Conservation (phyloP, 176 grass and related monocot genomes). For the Ananas comosus region DNA sequence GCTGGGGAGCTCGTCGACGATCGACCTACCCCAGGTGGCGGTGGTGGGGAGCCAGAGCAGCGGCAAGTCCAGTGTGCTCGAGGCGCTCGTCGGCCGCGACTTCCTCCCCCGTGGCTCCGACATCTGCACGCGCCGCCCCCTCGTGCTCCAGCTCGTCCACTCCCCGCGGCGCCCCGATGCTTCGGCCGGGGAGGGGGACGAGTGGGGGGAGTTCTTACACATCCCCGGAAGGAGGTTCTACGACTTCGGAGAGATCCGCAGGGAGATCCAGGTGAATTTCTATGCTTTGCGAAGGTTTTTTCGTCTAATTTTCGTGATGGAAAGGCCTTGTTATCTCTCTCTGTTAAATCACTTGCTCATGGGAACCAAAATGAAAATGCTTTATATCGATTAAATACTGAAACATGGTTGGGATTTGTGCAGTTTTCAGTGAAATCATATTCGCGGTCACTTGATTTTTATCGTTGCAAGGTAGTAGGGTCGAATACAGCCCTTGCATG, state of each 20-base stretch:
- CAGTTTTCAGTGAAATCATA: too few species aligned
- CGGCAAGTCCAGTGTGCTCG: conserved; percentile 94
- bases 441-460: too few species aligned
- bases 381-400: too few species aligned
- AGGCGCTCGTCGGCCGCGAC: conserved; percentile 85
- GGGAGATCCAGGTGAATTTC: conserved; percentile 75
- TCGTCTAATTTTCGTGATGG: neutral
- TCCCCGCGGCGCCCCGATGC: conserved; percentile 32
- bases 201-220: conserved; percentile 99
- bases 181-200: conserved; percentile 40
- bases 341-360: too few species aligned
- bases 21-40: conserved; percentile 89
- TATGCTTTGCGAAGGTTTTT: neutral
- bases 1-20: conserved; percentile 71
- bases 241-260: conserved; percentile 78
- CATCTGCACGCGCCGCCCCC: conserved; percentile 87
- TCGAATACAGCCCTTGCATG: too few species aligned
- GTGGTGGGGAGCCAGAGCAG: conserved; percentile 96
- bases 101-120: conserved; percentile 92
- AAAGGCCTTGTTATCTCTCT: too few species aligned
- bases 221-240: conserved; percentile 57
- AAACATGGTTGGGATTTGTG: too few species aligned
- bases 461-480: too few species aligned
- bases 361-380: neutral
- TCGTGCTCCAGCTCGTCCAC: conserved; percentile 87